phyloP scores from a whole-genome alignment of 2,329 filamentous ascomycete species.

The Paecilomyces sp. region DNA sequence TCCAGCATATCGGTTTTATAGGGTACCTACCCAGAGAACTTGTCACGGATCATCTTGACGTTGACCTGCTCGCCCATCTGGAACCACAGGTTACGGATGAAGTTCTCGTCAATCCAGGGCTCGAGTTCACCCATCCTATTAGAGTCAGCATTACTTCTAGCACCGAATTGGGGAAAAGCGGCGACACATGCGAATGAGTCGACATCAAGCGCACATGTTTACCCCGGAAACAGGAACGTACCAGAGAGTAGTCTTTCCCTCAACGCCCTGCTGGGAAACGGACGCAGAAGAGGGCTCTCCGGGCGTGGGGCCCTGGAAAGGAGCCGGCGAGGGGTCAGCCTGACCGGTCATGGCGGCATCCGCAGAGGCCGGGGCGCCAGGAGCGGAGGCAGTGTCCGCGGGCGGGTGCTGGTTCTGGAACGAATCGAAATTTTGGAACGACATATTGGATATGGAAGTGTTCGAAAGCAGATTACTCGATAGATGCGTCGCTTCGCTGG shows the following conservation, averaged over 20 bases:
- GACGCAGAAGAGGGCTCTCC: slow-evolving; percentile 34
- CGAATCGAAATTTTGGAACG: slow-evolving; percentile 59
- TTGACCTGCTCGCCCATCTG: slow-evolving; percentile 91
- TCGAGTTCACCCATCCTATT: slow-evolving; percentile 97
- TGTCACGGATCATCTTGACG: slow-evolving; percentile 99
- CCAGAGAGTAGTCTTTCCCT: slow-evolving; percentile 52
- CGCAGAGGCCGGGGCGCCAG: slow-evolving; percentile 41
- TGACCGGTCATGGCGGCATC: slow-evolving; percentile 51
- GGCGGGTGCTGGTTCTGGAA: slow-evolving; percentile 55
- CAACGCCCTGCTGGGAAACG: slow-evolving; percentile 44
- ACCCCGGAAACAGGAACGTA: slow-evolving; percentile 21
- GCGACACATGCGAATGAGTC: background rate
- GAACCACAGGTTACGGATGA: slow-evolving; percentile 92
- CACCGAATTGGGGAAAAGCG: slow-evolving; percentile 5
- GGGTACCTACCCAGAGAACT: slow-evolving; percentile 79
- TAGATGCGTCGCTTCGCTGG: background rate
- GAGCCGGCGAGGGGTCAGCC: slow-evolving; percentile 48
- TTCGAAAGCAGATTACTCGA: slow-evolving; percentile 7
- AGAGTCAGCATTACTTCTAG: slow-evolving; percentile 3
- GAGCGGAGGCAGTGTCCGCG: slow-evolving; percentile 46
- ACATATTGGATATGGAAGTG: slow-evolving; percentile 45
- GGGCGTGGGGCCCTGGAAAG: slow-evolving; percentile 42
- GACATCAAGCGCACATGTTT: no score
- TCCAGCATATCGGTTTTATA: slow-evolving; percentile 4
- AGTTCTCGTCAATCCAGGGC: slow-evolving; percentile 99